These are phyloP conservation scores for Sclerospora graminicola DNA, from an alignment of 352 stramenopile species.

Conservation along the genomic window DNA sequence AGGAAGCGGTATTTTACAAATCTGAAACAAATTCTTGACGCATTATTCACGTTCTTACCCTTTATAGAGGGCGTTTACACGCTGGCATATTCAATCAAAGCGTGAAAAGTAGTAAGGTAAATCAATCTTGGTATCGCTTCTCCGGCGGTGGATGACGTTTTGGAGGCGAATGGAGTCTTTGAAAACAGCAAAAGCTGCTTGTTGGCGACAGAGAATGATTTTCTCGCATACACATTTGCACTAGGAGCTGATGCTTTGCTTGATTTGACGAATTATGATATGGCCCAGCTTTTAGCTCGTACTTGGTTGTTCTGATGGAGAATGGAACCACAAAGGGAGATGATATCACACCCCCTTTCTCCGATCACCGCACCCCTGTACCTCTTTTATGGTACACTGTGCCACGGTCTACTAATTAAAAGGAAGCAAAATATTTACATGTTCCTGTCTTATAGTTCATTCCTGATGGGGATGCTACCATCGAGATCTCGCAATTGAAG, in stretches of 20 bases:
- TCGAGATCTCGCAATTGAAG: too few relatives aligned
- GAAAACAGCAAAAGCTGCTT: conserved; percentile 1
- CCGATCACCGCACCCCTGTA: too few relatives aligned
- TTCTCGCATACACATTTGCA: neutral
- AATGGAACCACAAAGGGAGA: too few relatives aligned
- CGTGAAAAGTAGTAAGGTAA: neutral
- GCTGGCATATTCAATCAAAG: neutral
- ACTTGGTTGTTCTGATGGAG: conserved; percentile 12
- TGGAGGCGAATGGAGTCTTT: conserved; percentile 36
- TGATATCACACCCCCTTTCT: too few relatives aligned
- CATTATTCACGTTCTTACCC: conserved; percentile 60
- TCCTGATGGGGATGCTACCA: too few relatives aligned
- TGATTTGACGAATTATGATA: conserved; percentile 15
- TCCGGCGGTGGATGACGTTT: conserved; percentile 56
- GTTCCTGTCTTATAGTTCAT: too few relatives aligned
- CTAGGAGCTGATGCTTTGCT: conserved; percentile 17
- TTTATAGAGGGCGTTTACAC: conserved; percentile 47
- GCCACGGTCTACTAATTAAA: too few relatives aligned
- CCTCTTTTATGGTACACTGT: too few relatives aligned
- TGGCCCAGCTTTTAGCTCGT: conserved; percentile 3
- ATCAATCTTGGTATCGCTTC: conserved; percentile 36
- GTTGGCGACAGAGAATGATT: neutral
- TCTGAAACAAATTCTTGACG: conserved; percentile 35
- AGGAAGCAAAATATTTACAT: too few relatives aligned
- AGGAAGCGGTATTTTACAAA: conserved; percentile 21